Conservation (phyloP, 208 protist genomes). For the Trypanosoma lewisi region DNA sequence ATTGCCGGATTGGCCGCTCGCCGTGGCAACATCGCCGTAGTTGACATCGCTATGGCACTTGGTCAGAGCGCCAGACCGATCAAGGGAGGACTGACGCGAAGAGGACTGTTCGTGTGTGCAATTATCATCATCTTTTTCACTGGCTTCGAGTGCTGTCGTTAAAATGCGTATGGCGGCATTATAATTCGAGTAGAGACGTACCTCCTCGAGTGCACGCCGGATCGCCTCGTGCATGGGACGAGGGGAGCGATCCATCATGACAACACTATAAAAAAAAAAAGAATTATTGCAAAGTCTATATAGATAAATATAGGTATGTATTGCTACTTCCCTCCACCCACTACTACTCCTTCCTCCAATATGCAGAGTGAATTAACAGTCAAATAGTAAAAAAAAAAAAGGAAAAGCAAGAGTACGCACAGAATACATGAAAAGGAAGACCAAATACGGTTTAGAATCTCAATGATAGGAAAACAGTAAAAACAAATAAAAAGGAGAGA, state of each 20-base stretch:
- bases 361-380: no score
- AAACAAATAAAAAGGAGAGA: not conserved
- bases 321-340: not conserved
- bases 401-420: not conserved
- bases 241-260: constrained; percentile 39
- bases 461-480: not conserved
- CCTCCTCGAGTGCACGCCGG: constrained; percentile 59
- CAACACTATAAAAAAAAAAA: not conserved
- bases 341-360: no score
- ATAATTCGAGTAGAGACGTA: constrained; percentile 61
- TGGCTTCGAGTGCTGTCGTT: constrained; percentile 27
- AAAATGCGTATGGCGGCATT: constrained; percentile 52
- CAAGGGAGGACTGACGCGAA: not conserved
- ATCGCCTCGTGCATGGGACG: constrained; percentile 72
- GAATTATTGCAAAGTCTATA: not conserved
- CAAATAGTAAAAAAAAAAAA: constrained; percentile 17
- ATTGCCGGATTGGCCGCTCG: no score
- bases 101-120: constrained; percentile 14
- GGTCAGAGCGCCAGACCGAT: not conserved
- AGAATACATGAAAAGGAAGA: not conserved
- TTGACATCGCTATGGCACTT: not conserved
- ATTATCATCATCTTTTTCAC: constrained; percentile 26
- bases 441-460: not conserved
- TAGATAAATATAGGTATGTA: constrained; percentile 3
- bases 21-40: no score